Conservation (phyloP, 2,329 filamentous ascomycete species). For the Gnomoniopsis smithogilvyi region DNA sequence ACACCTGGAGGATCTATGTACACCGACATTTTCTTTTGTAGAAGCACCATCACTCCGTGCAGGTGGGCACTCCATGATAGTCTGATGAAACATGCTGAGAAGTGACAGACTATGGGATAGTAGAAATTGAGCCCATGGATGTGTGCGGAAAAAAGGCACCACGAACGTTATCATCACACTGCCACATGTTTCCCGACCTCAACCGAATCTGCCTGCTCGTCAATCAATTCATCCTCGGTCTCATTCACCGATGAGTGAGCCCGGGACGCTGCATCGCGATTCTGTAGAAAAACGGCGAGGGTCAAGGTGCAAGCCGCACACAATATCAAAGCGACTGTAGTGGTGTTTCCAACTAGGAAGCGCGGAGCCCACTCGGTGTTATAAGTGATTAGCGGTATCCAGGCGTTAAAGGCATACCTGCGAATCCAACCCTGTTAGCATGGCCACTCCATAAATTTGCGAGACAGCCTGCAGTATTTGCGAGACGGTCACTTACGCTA, state of each 20-base stretch:
- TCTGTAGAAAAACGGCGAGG: slow-evolving; percentile 21
- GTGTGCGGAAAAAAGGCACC: too few species aligned
- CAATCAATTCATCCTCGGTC: background rate
- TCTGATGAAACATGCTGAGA: too few species aligned
- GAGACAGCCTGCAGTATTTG: background rate
- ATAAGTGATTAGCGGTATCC: slow-evolving; percentile 24
- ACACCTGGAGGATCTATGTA: too few species aligned
- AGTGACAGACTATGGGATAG: too few species aligned
- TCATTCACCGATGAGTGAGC: background rate
- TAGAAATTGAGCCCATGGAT: too few species aligned
- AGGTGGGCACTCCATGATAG: too few species aligned
- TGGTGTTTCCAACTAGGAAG: slow-evolving; percentile 23
- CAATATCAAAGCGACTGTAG: slow-evolving; percentile 22
- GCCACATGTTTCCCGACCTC: background rate
- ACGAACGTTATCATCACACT: background rate
- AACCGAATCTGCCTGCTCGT: background rate
- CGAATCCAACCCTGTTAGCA: background rate
- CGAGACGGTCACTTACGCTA: slow-evolving; percentile 16
- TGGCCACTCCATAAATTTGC: background rate
- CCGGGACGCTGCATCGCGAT: slow-evolving; percentile 12
- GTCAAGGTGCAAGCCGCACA: slow-evolving; percentile 23
- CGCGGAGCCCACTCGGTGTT: slow-evolving; percentile 23
- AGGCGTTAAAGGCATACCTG: slow-evolving; percentile 25
- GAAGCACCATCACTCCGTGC: too few species aligned
- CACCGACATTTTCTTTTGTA: too few species aligned